Percentiles rank a stretch among this genome's conserved stretches.
phyloP scores from a whole-genome alignment of 306 rosid genomes.

The Pyrus pyrifolia region DNA sequence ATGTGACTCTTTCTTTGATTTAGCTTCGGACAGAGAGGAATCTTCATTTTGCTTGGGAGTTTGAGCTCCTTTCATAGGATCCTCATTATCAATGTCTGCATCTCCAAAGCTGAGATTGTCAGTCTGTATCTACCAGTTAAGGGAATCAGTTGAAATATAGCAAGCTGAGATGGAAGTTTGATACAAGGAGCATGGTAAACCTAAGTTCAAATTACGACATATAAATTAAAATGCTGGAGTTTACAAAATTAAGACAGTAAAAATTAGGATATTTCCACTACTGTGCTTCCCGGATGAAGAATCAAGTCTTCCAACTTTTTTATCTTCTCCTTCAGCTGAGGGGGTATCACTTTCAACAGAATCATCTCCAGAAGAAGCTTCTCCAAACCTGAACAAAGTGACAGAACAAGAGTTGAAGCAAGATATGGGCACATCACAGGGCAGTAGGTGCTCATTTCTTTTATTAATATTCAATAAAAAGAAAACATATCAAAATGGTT shows the following conservation, averaged over 20 bases:
- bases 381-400: conserved; percentile 36
- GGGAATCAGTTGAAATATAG: conserved; percentile 10
- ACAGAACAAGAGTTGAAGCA: background rate
- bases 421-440: background rate
- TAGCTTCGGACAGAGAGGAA: conserved; percentile 31
- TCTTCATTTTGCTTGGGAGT: conserved; percentile 29
- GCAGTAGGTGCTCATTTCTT: background rate
- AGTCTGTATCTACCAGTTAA: conserved; percentile 26
- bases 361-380: conserved; percentile 37
- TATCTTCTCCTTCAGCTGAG: conserved; percentile 27
- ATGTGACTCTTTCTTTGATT: conserved; percentile 26
- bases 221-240: background rate
- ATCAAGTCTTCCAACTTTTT: conserved; percentile 14
- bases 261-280: conserved; percentile 32
- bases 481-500: background rate
- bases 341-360: conserved; percentile 21
- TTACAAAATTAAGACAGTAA: background rate
- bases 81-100: conserved; percentile 15
- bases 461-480: background rate
- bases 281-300: conserved; percentile 21
- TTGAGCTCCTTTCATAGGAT: conserved; percentile 28
- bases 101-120: conserved; percentile 12
- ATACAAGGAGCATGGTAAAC: background rate
- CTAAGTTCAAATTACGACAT: background rate
- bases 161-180: background rate